phyloP scores from a whole-genome alignment of 2,329 filamentous ascomycete genomes.

The Aureobasidium pullulans region DNA sequence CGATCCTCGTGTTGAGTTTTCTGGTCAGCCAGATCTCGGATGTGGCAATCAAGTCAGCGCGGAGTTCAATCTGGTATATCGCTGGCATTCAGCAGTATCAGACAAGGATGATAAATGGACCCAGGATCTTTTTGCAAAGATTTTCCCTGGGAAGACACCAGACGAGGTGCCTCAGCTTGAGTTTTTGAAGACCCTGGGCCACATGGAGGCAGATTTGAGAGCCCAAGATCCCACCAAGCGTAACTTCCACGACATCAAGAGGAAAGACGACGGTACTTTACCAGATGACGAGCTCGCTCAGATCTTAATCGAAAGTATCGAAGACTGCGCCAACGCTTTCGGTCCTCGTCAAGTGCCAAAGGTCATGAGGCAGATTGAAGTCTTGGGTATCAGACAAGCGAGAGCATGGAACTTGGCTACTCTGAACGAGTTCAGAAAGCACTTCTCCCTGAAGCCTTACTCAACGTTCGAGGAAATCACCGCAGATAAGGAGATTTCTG shows the following conservation, averaged over 20 bases:
- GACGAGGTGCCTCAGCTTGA: conserved; percentile 20
- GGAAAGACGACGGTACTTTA: conserved; percentile 42
- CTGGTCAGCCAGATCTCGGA: conserved; percentile 32
- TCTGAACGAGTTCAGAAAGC: conserved; percentile 58
- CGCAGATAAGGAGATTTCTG: conserved; percentile 47
- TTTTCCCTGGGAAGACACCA: conserved; percentile 21
- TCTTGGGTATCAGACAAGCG: conserved; percentile 55
- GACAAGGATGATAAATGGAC: conserved; percentile 40
- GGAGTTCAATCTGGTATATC: conserved; percentile 49
- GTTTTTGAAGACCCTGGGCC: conserved; percentile 24
- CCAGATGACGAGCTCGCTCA: conserved; percentile 51
- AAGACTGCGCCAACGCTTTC: conserved; percentile 54
- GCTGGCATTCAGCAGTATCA: conserved; percentile 42
- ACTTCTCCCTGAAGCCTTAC: conserved; percentile 53
- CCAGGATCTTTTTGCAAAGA: conserved; percentile 29
- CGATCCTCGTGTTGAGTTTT: conserved; percentile 35
- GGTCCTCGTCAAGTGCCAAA: conserved; percentile 53
- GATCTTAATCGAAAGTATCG: conserved; percentile 51
- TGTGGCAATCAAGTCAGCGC: conserved; percentile 45
- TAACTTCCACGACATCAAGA: conserved; percentile 27
- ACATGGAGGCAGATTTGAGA: conserved; percentile 24
- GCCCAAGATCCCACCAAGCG: conserved; percentile 25
- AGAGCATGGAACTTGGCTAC: conserved; percentile 55
- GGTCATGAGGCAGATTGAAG: conserved; percentile 53
- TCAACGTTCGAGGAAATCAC: conserved; percentile 54